Evolutionary conservation across 371 early-diverging fungal species (phyloP).

Genomic region (Lichtheimia corymbifera): DNA sequence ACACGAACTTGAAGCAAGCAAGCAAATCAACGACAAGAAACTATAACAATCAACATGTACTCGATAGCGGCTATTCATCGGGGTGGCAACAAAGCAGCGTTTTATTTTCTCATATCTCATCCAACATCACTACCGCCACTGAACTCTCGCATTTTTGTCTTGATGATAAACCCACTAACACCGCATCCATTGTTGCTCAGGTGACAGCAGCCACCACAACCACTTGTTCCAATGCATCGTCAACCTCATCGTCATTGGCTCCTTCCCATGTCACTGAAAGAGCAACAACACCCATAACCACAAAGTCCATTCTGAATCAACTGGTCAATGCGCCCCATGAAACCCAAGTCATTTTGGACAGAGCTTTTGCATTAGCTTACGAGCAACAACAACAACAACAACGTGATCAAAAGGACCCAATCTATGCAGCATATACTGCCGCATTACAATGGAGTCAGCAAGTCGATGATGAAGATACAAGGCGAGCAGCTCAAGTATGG

Average conservation of each 20-base stretch:
- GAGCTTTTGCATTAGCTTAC: constrained; percentile 18
- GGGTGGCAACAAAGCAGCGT: background rate
- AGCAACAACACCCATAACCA: background rate
- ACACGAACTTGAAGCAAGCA: constrained; percentile 8
- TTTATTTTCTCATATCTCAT: background rate
- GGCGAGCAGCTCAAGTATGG: constrained; percentile 28
- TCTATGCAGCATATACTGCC: constrained; percentile 27
- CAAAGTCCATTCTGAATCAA: background rate
- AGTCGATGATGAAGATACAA: constrained; percentile 17
- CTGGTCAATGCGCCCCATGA: constrained; percentile 2
- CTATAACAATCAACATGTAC: background rate
- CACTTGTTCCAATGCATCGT: background rate
- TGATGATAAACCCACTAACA: no score
- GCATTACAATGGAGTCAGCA: constrained; percentile 28
- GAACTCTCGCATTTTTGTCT: background rate
- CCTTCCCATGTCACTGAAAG: background rate
- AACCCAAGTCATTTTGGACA: constrained; percentile 14
- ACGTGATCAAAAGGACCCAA: constrained; percentile 21
- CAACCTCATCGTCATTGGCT: background rate
- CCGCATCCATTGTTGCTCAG: background rate
- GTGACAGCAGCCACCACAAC: background rate
- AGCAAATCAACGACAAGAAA: background rate
- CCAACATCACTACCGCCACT: constrained; percentile 3
- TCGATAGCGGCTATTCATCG: constrained; percentile 12
- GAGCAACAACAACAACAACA: constrained; percentile 7